Percentiles rank a stretch among this genome's conserved stretches.
Conservation (phyloP, 306 rosid genomes). For the Erythrophleum fordii region DNA sequence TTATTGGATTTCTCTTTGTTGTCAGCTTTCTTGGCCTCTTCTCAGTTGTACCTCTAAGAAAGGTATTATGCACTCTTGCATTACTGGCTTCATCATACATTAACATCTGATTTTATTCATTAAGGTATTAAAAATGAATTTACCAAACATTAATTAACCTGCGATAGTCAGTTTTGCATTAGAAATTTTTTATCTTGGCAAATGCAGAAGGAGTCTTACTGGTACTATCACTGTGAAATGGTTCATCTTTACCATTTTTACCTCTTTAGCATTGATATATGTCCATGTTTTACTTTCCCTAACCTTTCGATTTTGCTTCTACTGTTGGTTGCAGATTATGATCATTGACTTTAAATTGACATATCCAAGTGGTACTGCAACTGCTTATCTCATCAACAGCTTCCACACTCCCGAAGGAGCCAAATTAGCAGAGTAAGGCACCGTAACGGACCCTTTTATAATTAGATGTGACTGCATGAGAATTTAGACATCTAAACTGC, state of each 20-base stretch:
- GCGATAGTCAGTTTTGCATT: not conserved
- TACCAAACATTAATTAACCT: not conserved
- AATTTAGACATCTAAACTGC: not conserved
- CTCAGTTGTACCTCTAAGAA: slow-evolving; percentile 63
- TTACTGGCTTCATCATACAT: not conserved
- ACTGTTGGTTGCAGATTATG: slow-evolving; percentile 50
- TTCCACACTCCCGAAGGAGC: slow-evolving; percentile 73
- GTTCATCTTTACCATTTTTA: not conserved
- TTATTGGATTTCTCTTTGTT: slow-evolving; percentile 61
- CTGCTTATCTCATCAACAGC: slow-evolving; percentile 69
- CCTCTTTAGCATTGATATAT: not conserved
- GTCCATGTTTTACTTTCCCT: not conserved
- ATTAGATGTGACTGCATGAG: not conserved
- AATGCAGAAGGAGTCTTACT: slow-evolving; percentile 2
- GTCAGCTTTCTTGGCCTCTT: slow-evolving; percentile 67
- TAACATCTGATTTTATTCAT: not conserved
- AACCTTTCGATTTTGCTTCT: slow-evolving; percentile 3
- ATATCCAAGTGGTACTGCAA: slow-evolving; percentile 73
- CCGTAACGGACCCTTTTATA: not conserved
- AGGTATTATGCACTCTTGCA: slow-evolving; percentile 42
- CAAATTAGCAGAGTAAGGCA: slow-evolving; percentile 56
- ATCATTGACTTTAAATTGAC: slow-evolving; percentile 60
- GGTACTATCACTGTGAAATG: not conserved
- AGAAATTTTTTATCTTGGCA: not conserved
- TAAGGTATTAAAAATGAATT: not conserved